These are phyloP conservation scores for Suillus bovinus DNA, from an alignment of 768 basidiomycete genomes.

Conservation along the genomic window DNA sequence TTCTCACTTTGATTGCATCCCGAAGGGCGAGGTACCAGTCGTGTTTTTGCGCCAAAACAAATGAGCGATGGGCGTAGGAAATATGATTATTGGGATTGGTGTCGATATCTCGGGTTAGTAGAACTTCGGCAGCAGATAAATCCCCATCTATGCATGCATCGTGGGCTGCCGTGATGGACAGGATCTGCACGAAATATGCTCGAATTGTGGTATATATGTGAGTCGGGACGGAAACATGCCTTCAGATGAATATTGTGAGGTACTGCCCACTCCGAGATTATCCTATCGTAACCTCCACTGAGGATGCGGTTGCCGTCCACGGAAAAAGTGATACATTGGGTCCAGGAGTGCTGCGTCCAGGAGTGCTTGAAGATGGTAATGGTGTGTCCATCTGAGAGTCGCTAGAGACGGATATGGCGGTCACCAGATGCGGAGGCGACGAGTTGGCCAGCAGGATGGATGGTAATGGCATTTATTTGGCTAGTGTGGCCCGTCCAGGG, in stretches of 20 bases:
- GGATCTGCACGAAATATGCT: neutral
- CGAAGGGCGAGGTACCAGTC: neutral
- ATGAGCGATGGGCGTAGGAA: neutral
- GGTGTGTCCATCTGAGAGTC: neutral
- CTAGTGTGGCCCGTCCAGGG: neutral
- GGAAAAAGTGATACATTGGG: neutral
- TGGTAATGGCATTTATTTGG: neutral
- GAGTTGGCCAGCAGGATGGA: neutral
- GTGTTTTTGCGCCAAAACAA: neutral
- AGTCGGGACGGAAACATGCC: neutral
- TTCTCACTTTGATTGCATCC: neutral
- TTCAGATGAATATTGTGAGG: neutral
- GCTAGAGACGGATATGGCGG: neutral
- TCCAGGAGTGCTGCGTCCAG: neutral
- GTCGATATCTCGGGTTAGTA: neutral
- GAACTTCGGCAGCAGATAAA: neutral
- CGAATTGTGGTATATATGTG: neutral
- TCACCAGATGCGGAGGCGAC: neutral
- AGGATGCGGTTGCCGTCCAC: neutral
- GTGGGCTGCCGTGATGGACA: neutral
- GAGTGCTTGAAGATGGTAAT: neutral
- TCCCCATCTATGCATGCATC: neutral
- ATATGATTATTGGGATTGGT: neutral
- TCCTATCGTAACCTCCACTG: neutral
- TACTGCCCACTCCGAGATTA: neutral